A percentile compares a stretch with the other conserved stretches of the same genome.
Evolutionary conservation across 768 basidiomycete genomes (phyloP).

Genomic region (Amanita polypyramis): DNA sequence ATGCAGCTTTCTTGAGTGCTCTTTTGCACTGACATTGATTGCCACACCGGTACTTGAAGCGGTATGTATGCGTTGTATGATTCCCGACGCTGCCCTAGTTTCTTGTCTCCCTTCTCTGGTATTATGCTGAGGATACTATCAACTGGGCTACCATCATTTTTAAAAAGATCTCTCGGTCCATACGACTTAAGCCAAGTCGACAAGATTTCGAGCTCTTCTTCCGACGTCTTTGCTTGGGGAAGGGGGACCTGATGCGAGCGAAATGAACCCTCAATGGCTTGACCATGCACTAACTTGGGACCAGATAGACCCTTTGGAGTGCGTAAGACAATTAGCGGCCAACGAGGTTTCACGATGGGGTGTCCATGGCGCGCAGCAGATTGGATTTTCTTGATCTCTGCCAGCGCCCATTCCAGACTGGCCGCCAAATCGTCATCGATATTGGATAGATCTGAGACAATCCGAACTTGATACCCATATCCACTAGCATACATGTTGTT

Average conservation of each 20-base stretch:
- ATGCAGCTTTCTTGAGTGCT: slow-evolving; percentile 65
- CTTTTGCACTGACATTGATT: slow-evolving; percentile 34
- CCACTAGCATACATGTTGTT: slow-evolving; percentile 30
- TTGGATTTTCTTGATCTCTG: slow-evolving; percentile 71
- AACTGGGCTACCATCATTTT: slow-evolving; percentile 38
- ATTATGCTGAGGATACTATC: slow-evolving; percentile 48
- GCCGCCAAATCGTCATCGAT: slow-evolving; percentile 76
- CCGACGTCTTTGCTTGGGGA: slow-evolving; percentile 53
- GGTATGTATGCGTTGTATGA: slow-evolving; percentile 52
- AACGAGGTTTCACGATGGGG: slow-evolving; percentile 80
- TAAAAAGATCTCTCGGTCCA: slow-evolving; percentile 56
- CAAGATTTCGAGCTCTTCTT: slow-evolving; percentile 52
- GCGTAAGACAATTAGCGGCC: slow-evolving; percentile 80
- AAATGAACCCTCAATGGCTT: slow-evolving; percentile 74
- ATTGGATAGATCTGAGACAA: slow-evolving; percentile 57
- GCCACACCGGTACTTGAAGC: slow-evolving; percentile 61
- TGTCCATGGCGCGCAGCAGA: slow-evolving; percentile 64
- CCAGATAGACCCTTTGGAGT: slow-evolving; percentile 80
- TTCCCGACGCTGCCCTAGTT: slow-evolving; percentile 63
- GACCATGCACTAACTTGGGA: slow-evolving; percentile 55
- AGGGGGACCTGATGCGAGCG: slow-evolving; percentile 86
- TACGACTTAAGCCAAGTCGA: slow-evolving; percentile 72
- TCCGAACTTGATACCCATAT: slow-evolving; percentile 83
- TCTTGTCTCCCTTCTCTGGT: slow-evolving; percentile 43
- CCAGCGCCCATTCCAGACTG: slow-evolving; percentile 72